Evolutionary conservation across 169 alveolate species (phyloP).

Genomic region (Cryptosporidium tyzzeri): DNA sequence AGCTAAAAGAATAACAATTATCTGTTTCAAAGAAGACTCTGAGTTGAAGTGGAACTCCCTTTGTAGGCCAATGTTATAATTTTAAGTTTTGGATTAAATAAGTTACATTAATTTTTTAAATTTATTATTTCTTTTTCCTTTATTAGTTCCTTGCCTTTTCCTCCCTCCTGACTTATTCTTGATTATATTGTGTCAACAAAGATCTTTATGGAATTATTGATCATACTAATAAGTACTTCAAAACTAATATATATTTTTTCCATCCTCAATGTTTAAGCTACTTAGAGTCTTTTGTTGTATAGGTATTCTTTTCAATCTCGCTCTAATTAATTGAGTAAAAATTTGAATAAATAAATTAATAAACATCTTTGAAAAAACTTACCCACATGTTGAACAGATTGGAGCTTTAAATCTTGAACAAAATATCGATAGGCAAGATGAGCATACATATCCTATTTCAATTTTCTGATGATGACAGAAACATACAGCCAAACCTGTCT

Average conservation of each 20-base stretch:
- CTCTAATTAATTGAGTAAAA: constrained; percentile 10
- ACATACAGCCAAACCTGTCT: constrained; percentile 63
- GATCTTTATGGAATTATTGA: background rate
- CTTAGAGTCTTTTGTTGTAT: constrained; percentile 58
- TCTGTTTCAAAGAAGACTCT: constrained; percentile 57
- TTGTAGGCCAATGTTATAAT: constrained; percentile 26
- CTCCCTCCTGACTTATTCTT: background rate
- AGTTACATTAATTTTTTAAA: background rate
- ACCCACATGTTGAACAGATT: constrained; percentile 71
- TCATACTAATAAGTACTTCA: background rate
- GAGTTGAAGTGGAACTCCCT: constrained; percentile 46
- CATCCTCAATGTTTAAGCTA: constrained; percentile 55
- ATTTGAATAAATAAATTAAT: background rate
- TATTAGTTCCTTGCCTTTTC: too few species aligned
- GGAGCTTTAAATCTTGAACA: constrained; percentile 68
- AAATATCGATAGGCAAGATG: constrained; percentile 62
- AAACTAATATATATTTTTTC: constrained; percentile 39
- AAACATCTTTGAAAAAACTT: constrained; percentile 12
- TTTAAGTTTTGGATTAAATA: background rate
- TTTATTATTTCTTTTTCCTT: background rate
- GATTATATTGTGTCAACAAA: background rate
- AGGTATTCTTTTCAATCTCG: constrained; percentile 65
- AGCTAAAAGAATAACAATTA: constrained; percentile 36
- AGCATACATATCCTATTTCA: constrained; percentile 65
- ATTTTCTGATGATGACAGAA: constrained; percentile 64